A percentile compares a stretch with the other conserved stretches of the same genome.
These are phyloP conservation scores for Botrytis pseudocinerea DNA, from an alignment of 2,329 filamentous ascomycete genomes.

Conservation along the genomic window DNA sequence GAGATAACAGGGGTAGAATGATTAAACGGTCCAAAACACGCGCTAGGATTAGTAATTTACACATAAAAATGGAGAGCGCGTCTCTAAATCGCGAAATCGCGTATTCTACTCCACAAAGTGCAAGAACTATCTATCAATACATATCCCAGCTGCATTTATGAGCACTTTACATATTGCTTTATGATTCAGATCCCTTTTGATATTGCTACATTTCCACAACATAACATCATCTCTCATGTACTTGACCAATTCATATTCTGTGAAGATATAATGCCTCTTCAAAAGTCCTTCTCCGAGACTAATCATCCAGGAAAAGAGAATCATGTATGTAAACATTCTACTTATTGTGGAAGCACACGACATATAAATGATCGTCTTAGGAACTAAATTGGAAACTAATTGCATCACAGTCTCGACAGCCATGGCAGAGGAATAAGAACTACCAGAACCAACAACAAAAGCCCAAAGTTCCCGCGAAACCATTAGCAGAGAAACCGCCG, in stretches of 20 bases:
- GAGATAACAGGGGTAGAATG: not conserved
- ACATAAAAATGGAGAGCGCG: slow-evolving; percentile 6
- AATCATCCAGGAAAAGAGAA: slow-evolving; percentile 39
- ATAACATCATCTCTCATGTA: slow-evolving; percentile 5
- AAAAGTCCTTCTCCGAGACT: slow-evolving; percentile 43
- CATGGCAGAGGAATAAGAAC: slow-evolving; percentile 40
- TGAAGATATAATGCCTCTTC: slow-evolving; percentile 38
- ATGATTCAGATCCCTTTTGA: not conserved
- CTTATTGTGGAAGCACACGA: not conserved
- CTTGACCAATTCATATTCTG: not conserved
- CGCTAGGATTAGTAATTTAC: not conserved
- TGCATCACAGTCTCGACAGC: slow-evolving; percentile 29
- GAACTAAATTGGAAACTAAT: slow-evolving; percentile 16
- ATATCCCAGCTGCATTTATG: not conserved
- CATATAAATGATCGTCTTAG: not conserved
- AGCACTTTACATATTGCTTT: not conserved
- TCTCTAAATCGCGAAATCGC: not conserved
- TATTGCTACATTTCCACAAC: not conserved
- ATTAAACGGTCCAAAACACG: not conserved
- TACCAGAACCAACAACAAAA: slow-evolving; percentile 31
- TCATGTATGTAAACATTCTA: slow-evolving; percentile 28
- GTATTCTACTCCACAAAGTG: slow-evolving; percentile 11
- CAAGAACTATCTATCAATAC: slow-evolving; percentile 5
- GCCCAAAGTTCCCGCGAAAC: slow-evolving; percentile 29
- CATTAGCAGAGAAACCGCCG: slow-evolving; percentile 36